Percentiles rank a stretch among this genome's conserved stretches.
Conservation (phyloP, 176 grass and related monocot species). For the Phoenix dactylifera region DNA sequence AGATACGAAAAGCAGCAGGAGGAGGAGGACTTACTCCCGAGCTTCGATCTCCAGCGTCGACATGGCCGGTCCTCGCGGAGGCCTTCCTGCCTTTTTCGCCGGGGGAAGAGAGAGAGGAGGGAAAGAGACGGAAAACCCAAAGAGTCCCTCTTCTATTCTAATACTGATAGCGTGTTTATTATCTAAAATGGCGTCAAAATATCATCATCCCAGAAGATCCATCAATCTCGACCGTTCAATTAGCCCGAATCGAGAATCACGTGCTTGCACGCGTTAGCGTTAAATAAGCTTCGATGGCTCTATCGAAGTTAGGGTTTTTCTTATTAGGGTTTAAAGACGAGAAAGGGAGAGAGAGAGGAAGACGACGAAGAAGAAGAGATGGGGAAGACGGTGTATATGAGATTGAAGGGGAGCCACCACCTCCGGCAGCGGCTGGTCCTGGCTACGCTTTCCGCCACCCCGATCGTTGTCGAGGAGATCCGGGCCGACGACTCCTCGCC, state of each 20-base stretch:
- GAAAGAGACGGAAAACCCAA: too few relatives aligned
- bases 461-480: constrained; percentile 62
- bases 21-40: constrained; percentile 53
- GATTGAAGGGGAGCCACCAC: constrained; percentile 47
- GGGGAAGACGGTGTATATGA: constrained; percentile 25
- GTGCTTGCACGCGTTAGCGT: too few relatives aligned
- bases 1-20: neutral
- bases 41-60: constrained; percentile 98
- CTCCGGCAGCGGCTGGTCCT: constrained; percentile 78
- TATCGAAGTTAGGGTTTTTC: too few relatives aligned
- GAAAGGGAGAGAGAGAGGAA: too few relatives aligned
- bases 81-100: constrained; percentile 14
- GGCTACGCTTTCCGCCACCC: constrained; percentile 49
- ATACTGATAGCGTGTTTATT: too few relatives aligned
- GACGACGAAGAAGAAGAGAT: constrained; percentile 9
- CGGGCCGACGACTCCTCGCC: constrained; percentile 50
- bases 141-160: too few relatives aligned
- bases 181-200: too few relatives aligned
- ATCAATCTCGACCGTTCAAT: too few relatives aligned
- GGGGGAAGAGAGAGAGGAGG: too few relatives aligned
- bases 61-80: constrained; percentile 22
- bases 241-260: too few relatives aligned
- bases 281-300: too few relatives aligned
- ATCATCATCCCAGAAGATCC: too few relatives aligned
- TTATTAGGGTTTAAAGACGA: neutral